Conservation (phyloP, 805 yeast species). For the Yamadazyma sp. region DNA sequence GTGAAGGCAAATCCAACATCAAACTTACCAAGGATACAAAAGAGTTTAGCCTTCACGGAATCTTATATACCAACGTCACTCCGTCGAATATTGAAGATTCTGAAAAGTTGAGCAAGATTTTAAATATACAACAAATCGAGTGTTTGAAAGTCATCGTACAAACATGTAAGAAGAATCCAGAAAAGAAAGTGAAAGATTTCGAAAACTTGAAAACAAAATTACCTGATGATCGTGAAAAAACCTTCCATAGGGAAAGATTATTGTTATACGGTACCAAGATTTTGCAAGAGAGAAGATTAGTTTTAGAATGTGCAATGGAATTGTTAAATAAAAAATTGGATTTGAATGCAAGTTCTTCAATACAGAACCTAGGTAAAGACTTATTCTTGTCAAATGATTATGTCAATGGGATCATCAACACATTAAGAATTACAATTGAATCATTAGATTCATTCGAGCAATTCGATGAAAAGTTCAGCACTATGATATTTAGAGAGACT, state of each 20-base stretch:
- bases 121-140: constrained; percentile 44
- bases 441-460: constrained; percentile 13
- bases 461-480: constrained; percentile 16
- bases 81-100: constrained; percentile 37
- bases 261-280: constrained; percentile 36
- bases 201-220: constrained; percentile 24
- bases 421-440: constrained; percentile 12
- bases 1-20: neutral
- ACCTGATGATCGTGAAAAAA: constrained; percentile 34
- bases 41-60: constrained; percentile 40
- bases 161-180: constrained; percentile 36
- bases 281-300: constrained; percentile 49
- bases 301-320: constrained; percentile 42
- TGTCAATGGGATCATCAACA: constrained; percentile 17
- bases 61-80: constrained; percentile 33
- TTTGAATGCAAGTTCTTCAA: constrained; percentile 24
- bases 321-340: constrained; percentile 44
- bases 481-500: constrained; percentile 26
- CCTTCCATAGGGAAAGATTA: constrained; percentile 26
- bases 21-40: constrained; percentile 10
- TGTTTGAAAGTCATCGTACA: constrained; percentile 47
- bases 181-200: constrained; percentile 19
- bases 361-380: constrained; percentile 38
- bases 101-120: constrained; percentile 30
- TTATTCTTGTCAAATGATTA: constrained; percentile 33